Conservation (phyloP, 768 basidiomycete species). For the Mycena filopes region DNA sequence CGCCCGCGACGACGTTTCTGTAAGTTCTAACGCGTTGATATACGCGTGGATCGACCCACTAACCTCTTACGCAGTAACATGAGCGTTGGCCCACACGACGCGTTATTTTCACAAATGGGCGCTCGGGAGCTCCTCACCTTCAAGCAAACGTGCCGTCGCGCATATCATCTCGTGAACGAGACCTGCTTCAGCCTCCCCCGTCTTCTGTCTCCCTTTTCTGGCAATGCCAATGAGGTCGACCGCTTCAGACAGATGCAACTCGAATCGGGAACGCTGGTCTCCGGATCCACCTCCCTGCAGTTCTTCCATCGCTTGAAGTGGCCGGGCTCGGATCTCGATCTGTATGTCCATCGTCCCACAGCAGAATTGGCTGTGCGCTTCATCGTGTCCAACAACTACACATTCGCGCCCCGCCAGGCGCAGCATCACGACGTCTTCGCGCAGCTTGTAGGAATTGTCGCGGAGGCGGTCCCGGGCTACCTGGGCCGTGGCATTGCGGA, state of each 20-base stretch:
- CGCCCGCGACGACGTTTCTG: no score
- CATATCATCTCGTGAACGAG: constrained; percentile 2
- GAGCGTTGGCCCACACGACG: constrained; percentile 14
- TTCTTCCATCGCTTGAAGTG: constrained; percentile 59
- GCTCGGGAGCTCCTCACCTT: not conserved
- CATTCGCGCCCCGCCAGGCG: constrained; percentile 28
- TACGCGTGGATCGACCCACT: no score
- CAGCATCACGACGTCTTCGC: constrained; percentile 7
- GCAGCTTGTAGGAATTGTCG: constrained; percentile 6
- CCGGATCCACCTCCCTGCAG: not conserved
- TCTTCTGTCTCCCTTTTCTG: constrained; percentile 13
- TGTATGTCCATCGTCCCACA: constrained; percentile 53
- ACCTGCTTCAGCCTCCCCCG: constrained; percentile 10
- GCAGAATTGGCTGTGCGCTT: constrained; percentile 29
- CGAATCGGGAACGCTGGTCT: not conserved
- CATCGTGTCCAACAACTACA: constrained; percentile 37
- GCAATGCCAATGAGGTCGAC: constrained; percentile 23
- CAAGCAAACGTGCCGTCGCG: constrained; percentile 1
- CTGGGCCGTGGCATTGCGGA: constrained; percentile 39
- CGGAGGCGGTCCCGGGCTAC: constrained; percentile 29
- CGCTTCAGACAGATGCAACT: constrained; percentile 38
- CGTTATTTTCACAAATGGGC: constrained; percentile 6
- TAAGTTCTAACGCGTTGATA: not conserved
- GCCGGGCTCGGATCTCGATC: constrained; percentile 60
- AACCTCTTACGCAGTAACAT: not conserved